Base-by-base conservation (phyloP, 208 protist species). In the Wallacemonas collosoma region DNA sequence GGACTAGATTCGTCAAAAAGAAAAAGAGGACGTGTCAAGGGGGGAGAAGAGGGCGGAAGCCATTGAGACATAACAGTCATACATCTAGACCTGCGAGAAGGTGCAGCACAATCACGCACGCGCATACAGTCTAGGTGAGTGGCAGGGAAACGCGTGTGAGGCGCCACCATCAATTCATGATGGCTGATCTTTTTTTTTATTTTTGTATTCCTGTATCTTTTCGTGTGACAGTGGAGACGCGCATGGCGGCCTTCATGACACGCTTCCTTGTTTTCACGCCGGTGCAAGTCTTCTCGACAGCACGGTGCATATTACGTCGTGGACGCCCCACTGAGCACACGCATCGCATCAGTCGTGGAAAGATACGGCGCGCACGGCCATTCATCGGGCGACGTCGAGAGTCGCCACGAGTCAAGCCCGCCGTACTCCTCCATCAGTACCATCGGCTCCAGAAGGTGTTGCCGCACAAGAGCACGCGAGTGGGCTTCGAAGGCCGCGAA, bases 401-500 rank as follows among this genome's bases (percentile, higher is more conserved):
- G 38, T 1, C 75, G 72, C 62, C 77, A 48, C 12, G 69, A 44
- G 35, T 73, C 60, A 2, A 66, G 2, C 1, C 75, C 78, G 5
- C 73, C 75, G 11, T 72, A 7, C 15, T 75, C 73, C 68, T 79
- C 76, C 43, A 70, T 57, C 0, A 56, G 35, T 4, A 60, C 4
- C 9, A 63, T 55, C 15, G 73, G 65, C 5, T 50, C 5, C 40
- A 81, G n/a, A 12, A 89, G 69, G 5, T 88, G 63, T 2, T 36
- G 38, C 11, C 66, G 41, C 47, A 84, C 66, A 36, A 93, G 76
- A 3, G 66, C 66, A 12, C 63, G 79, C 44, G 87, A 75, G 11
- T 71, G 60, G 2, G 43, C 35, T 14, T 48, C 68, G 56, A 93
- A 91, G 9, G 9, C 38, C 8, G 76, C 65, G 53, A 91, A 86